A percentile compares a stretch with the other conserved stretches of the same genome.
Evolutionary conservation across 441 rosid genomes (phyloP).

Genomic region (Geranium incanum): DNA sequence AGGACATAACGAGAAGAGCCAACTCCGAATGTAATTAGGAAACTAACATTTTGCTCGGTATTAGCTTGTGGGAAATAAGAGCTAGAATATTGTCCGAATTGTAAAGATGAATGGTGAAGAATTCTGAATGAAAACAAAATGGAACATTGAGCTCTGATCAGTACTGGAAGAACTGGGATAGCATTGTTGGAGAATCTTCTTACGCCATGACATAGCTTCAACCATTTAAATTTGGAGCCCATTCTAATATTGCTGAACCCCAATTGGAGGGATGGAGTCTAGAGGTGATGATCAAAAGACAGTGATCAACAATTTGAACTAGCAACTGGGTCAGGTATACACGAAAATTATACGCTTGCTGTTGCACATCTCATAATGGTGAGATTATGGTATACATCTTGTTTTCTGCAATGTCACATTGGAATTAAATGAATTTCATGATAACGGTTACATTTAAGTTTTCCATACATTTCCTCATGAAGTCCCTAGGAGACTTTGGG

Average conservation of each 20-base stretch:
- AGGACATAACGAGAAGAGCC: constrained; percentile 28
- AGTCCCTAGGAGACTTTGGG: too few species aligned
- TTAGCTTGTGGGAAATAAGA: too few species aligned
- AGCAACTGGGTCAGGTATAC: background rate
- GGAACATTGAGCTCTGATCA: background rate
- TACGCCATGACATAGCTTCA: background rate
- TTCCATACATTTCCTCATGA: too few species aligned
- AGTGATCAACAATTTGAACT: background rate
- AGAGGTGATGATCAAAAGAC: background rate
- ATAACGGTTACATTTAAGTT: background rate
- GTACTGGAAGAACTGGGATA: background rate
- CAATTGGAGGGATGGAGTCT: background rate
- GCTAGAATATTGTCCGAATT: background rate
- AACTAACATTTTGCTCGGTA: too few species aligned
- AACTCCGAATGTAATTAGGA: background rate
- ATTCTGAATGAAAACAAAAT: background rate
- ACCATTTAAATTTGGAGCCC: too few species aligned
- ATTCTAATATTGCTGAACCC: background rate
- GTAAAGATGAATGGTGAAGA: background rate
- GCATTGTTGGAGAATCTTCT: background rate
- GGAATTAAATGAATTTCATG: too few species aligned
- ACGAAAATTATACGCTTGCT: background rate
- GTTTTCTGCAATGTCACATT: background rate
- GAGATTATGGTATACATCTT: background rate
- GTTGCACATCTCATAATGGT: background rate